These are phyloP conservation scores for Scenedesmus sp. DNA, from an alignment of 163 green algal genomes.

Conservation along the genomic window DNA sequence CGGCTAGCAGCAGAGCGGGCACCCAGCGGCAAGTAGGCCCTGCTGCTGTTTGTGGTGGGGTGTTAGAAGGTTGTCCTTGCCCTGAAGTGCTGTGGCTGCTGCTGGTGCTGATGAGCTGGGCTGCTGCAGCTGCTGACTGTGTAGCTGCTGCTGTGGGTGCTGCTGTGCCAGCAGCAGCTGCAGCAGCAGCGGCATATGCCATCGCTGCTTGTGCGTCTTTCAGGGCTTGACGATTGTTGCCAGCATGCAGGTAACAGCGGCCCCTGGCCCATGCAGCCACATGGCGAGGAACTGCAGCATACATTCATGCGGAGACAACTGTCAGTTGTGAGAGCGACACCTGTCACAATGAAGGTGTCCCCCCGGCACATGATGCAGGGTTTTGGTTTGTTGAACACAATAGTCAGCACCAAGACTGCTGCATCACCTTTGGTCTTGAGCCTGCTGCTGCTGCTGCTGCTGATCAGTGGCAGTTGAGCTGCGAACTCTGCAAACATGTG, in stretches of 20 bases:
- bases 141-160: neutral
- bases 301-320: neutral
- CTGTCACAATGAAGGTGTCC: too few relatives aligned
- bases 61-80: too few relatives aligned
- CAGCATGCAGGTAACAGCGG: constrained; percentile 24
- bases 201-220: constrained; percentile 18
- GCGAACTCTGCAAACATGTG: neutral
- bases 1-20: constrained; percentile 36
- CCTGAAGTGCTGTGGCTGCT: constrained; percentile 6
- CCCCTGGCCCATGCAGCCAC: constrained; percentile 19
- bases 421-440: neutral
- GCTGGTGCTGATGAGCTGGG: neutral
- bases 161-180: neutral
- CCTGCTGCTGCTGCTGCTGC: neutral
- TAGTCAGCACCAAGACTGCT: too few relatives aligned
- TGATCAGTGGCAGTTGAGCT: neutral
- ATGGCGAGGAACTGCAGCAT: constrained; percentile 13
- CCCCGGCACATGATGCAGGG: neutral
- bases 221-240: constrained; percentile 35
- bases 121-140: neutral
- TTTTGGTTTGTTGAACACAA: neutral
- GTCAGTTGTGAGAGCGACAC: too few relatives aligned
- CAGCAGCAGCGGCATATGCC: constrained; percentile 1
- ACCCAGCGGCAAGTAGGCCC: constrained; percentile 3
- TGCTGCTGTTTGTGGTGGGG: neutral